A percentile compares a stretch with the other conserved stretches of the same genome.
Conservation (phyloP, 257 asterid species). For the Vinca minor region DNA sequence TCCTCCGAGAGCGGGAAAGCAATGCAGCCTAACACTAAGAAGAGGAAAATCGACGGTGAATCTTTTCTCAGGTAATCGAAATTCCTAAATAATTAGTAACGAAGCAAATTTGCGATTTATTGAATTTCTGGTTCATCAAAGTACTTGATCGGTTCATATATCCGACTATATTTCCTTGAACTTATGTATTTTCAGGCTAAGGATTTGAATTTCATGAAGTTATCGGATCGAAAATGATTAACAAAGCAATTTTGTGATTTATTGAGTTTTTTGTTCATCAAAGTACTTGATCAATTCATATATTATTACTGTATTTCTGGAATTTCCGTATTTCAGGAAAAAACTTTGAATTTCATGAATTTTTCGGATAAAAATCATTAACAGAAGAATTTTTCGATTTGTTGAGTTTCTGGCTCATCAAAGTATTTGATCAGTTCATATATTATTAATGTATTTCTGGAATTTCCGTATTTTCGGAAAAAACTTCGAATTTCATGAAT, state of each 20-base stretch:
- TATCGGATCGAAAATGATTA: too few relatives aligned
- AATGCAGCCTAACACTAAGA: conserved; percentile 28
- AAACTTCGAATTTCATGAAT: too few relatives aligned
- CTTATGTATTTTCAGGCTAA: background rate
- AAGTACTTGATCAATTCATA: too few relatives aligned
- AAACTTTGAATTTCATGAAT: too few relatives aligned
- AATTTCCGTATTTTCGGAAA: too few relatives aligned
- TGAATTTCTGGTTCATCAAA: background rate
- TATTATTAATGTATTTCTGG: too few relatives aligned
- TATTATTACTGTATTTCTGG: too few relatives aligned
- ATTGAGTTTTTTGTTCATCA: too few relatives aligned
- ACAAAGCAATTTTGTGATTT: too few relatives aligned
- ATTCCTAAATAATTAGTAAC: background rate
- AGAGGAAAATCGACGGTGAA: conserved; percentile 32
- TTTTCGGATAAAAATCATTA: too few relatives aligned
- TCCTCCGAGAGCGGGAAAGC: background rate
- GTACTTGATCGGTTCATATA: background rate
- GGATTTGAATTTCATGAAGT: background rate
- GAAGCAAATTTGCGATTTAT: background rate
- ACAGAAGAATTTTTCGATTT: too few relatives aligned
- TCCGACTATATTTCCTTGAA: background rate
- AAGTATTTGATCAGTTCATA: background rate
- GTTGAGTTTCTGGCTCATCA: background rate
- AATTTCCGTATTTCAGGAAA: too few relatives aligned
- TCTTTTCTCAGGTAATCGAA: conserved; percentile 31